Evolutionary conservation across 768 basidiomycete species (phyloP).

Genomic region (Amanita subjunquillea): DNA sequence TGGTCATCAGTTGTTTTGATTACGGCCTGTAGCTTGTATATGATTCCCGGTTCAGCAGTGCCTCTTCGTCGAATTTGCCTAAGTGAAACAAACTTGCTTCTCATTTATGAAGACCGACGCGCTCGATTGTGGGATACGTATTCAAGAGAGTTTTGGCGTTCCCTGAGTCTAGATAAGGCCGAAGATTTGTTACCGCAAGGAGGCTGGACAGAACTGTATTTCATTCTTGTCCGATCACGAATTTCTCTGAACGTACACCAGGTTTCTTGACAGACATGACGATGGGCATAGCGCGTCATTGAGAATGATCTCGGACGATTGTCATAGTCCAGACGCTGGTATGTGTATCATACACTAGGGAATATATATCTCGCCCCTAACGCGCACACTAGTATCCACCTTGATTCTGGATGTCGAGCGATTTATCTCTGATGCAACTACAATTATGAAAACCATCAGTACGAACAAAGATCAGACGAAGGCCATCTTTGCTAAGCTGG

Average conservation of each 20-base stretch:
- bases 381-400: constrained; percentile 30
- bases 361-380: neutral
- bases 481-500: constrained; percentile 34
- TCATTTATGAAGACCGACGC: constrained; percentile 66
- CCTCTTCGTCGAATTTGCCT: constrained; percentile 56
- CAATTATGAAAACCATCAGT: constrained; percentile 42
- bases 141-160: constrained; percentile 77
- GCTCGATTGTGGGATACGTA: constrained; percentile 84
- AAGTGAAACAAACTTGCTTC: constrained; percentile 57
- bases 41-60: constrained; percentile 75
- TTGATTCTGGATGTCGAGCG: constrained; percentile 40
- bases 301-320: neutral
- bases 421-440: constrained; percentile 37
- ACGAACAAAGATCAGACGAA: constrained; percentile 31
- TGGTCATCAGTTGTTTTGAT: constrained; percentile 2
- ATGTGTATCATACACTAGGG: neutral
- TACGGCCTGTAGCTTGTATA: constrained; percentile 43
- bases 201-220: constrained; percentile 66
- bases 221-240: neutral
- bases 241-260: constrained; percentile 9
- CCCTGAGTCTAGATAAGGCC: constrained; percentile 68
- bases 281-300: constrained; percentile 1
- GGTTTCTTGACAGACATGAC: constrained; percentile 6
- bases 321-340: constrained; percentile 8
- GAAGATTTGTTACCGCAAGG: constrained; percentile 63